Evolutionary conservation across 2,329 filamentous ascomycete genomes (phyloP), one percentile per base, ranked within the genome.

Genomic region (Trichoderma guizhouense): DNA sequence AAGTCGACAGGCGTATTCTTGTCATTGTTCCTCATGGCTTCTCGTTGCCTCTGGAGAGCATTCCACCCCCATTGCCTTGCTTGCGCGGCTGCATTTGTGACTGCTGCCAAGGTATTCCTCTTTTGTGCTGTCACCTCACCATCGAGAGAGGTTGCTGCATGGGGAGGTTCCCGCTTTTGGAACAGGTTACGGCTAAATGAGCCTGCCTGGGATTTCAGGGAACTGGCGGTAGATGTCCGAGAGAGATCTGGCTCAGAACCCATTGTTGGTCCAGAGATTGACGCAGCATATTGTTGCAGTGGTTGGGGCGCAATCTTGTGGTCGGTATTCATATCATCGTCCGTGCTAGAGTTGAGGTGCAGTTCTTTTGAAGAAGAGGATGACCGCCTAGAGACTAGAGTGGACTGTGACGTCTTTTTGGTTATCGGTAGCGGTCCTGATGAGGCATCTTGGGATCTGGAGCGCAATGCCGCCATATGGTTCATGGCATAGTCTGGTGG

Each of bases 381-480:
- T 2, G 87, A 88, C 5, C 79, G 63, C 7, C 72, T 66, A n/a
- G 68, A 51, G 8, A 34, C 24, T n/a, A 55, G 36, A 8, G 55
- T 61, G 34, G 69, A 75, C 12, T 79, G 83, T 32, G 76, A 81
- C 57, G 74, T 80, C 66, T 77, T 83, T 74, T 77, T 83, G 30
- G 58, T 28, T 11, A 62, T 26, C 11, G 64, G 24, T 71, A 86
- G 85, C 14, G 83, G 82, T 7, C 81, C 78, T 1, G 88, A 86
- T 1, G 88, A 88, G 26, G 81, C 79, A n/a, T 87, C 84, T 43
- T 88, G 85, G 1, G 91, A 89, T 21, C 88, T 85, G 21, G 84
- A 87, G n/a, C 91, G 89, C 51, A 93, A 84, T 51, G 89, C 90
- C 69, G 91, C 90, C 85, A 94, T 93, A 30, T 87, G 85, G 74